phyloP scores from a whole-genome alignment of 495 filamentous ascomycete species.

The Hypomontagnella submonticulosa region DNA sequence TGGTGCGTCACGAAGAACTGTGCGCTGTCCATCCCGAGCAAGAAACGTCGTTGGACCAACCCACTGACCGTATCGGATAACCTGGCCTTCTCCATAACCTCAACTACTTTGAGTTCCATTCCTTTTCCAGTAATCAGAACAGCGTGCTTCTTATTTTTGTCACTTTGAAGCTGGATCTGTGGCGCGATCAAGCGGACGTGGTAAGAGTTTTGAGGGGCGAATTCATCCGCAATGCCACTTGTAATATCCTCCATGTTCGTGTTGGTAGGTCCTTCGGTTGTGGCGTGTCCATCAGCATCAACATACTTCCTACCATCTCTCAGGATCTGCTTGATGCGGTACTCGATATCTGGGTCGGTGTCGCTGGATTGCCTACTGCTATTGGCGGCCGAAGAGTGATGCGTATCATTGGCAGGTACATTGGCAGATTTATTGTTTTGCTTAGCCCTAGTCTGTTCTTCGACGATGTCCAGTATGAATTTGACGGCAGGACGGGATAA shows the following conservation, averaged over 20 bases:
- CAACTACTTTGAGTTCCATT: slow-evolving; percentile 96
- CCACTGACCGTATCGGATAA: slow-evolving; percentile 93
- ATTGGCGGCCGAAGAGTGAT: slow-evolving; percentile 45
- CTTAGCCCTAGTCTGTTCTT: slow-evolving; percentile 83
- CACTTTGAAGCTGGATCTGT: slow-evolving; percentile 96
- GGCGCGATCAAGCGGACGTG: slow-evolving; percentile 94
- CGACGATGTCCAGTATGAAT: slow-evolving; percentile 96
- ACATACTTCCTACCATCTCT: slow-evolving; percentile 87
- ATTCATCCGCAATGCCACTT: slow-evolving; percentile 85
- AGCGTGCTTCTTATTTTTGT: slow-evolving; percentile 94
- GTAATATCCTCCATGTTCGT: slow-evolving; percentile 67
- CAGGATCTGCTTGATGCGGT: slow-evolving; percentile 87
- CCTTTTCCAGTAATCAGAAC: slow-evolving; percentile 93
- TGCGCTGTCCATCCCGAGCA: slow-evolving; percentile 92
- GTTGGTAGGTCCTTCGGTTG: slow-evolving; percentile 49
- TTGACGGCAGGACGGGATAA: slow-evolving; percentile 95
- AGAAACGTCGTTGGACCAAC: slow-evolving; percentile 91
- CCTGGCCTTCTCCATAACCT: slow-evolving; percentile 96
- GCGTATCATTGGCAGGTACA: slow-evolving; percentile 44
- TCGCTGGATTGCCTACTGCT: slow-evolving; percentile 52
- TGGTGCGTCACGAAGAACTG: slow-evolving; percentile 98
- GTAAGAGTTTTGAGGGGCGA: slow-evolving; percentile 92
- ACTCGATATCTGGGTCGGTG: slow-evolving; percentile 72
- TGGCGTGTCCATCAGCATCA: slow-evolving; percentile 64
- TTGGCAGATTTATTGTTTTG: slow-evolving; percentile 53